Conservation (phyloP, 2,329 filamentous ascomycete species). For the Cladosporium oxysporum region DNA sequence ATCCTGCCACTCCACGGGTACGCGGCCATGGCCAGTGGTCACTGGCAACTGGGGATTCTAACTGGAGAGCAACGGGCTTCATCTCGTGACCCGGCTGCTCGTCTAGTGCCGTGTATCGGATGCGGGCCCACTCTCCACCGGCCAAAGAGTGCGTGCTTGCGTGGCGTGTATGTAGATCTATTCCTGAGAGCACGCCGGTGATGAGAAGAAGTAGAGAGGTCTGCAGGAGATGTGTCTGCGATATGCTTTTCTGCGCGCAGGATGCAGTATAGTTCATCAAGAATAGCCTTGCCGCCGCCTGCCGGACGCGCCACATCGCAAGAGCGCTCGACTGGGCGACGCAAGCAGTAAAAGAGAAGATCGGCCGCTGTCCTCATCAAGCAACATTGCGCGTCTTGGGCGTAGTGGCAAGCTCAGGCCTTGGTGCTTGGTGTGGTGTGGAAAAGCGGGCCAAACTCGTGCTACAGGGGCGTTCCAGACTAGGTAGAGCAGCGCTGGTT, state of each 20-base stretch:
- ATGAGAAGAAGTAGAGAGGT: background rate
- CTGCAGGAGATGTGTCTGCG: background rate
- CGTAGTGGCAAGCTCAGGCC: constrained; percentile 15
- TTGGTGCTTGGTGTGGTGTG: background rate
- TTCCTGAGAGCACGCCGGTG: background rate
- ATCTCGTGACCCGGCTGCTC: constrained; percentile 19
- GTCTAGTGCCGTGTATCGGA: constrained; percentile 12
- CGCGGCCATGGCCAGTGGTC: constrained; percentile 5
- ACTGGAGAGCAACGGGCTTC: constrained; percentile 11
- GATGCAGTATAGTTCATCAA: background rate
- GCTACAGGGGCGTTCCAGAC: constrained; percentile 12
- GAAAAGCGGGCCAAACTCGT: background rate
- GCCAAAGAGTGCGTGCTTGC: constrained; percentile 10
- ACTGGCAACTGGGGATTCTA: constrained; percentile 9
- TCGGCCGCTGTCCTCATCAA: background rate
- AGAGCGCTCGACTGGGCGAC: background rate
- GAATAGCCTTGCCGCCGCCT: background rate
- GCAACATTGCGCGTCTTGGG: constrained; percentile 17
- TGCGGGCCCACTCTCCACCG: background rate
- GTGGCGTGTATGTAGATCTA: constrained; percentile 2
- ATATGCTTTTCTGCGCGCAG: background rate
- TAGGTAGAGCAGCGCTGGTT: background rate
- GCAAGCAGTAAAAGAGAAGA: background rate
- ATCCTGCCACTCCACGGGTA: constrained; percentile 8
- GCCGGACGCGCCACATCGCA: background rate